A percentile compares a stretch with the other conserved stretches of the same genome.
phyloP scores from a whole-genome alignment of 1,284 basidiomycete genomes.

The Coniferiporia sulphurascens region DNA sequence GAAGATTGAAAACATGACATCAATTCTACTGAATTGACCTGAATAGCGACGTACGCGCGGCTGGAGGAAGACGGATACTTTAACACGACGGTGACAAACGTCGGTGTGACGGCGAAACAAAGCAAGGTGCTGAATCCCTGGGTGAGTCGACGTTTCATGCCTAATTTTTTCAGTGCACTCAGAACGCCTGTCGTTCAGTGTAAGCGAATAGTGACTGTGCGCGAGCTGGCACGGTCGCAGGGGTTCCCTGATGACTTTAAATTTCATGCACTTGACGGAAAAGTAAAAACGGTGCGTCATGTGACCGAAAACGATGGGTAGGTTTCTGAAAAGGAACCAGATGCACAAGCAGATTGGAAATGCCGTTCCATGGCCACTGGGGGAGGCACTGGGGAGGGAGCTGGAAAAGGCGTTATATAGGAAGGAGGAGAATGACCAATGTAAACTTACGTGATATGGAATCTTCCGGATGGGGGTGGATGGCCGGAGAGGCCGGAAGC shows the following conservation, averaged over 20 bases:
- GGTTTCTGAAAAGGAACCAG: conserved; percentile 29
- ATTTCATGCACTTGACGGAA: conserved; percentile 47
- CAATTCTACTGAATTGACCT: background rate
- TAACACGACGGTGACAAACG: conserved; percentile 66
- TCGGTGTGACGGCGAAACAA: conserved; percentile 72
- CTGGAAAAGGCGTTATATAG: conserved; percentile 45
- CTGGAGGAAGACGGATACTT: conserved; percentile 51
- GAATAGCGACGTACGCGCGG: conserved; percentile 54
- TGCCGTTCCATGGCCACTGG: conserved; percentile 62
- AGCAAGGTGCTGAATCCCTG: conserved; percentile 58
- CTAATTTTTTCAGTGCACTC: background rate
- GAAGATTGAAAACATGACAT: background rate
- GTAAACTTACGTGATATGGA: background rate
- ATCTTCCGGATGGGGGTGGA: too few species aligned
- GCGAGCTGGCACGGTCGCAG: conserved; percentile 71
- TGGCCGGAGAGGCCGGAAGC: too few species aligned
- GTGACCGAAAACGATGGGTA: background rate
- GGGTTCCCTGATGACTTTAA: conserved; percentile 70
- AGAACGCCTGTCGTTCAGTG: conserved; percentile 34
- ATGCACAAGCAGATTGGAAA: conserved; percentile 77
- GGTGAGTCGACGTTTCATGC: conserved; percentile 32
- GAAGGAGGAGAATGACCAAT: conserved; percentile 20
- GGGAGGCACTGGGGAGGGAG: conserved; percentile 56
- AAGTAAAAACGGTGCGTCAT: conserved; percentile 48
- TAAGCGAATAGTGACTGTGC: conserved; percentile 59